Percentiles rank a stretch among this genome's conserved stretches.
Conservation (phyloP, 2,329 filamentous ascomycete genomes). For the Ramularia collo-cygni region DNA sequence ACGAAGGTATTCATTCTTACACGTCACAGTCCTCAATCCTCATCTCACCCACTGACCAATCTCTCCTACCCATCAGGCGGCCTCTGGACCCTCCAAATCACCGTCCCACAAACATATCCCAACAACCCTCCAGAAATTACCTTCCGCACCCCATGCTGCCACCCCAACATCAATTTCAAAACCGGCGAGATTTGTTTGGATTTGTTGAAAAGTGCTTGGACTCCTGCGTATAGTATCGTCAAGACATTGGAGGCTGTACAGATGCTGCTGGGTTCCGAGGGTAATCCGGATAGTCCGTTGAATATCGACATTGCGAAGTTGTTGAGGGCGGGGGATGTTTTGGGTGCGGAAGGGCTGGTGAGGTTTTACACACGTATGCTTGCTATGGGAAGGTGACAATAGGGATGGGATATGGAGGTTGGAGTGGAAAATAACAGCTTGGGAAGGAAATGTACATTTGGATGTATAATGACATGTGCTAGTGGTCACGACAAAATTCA, state of each 20-base stretch:
- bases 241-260: constrained; percentile 67
- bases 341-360: constrained; percentile 64
- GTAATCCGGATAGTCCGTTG: constrained; percentile 64
- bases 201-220: constrained; percentile 70
- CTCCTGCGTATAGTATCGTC: constrained; percentile 74
- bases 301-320: constrained; percentile 73
- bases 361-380: constrained; percentile 61
- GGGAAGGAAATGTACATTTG: too few relatives aligned
- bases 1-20: constrained; percentile 46
- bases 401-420: not conserved
- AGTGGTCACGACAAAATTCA: too few relatives aligned
- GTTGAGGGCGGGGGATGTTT: constrained; percentile 58
- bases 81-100: constrained; percentile 74
- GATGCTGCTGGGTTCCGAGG: constrained; percentile 57
- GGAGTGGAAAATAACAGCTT: too few relatives aligned
- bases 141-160: constrained; percentile 79
- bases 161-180: constrained; percentile 68
- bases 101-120: constrained; percentile 72
- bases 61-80: constrained; percentile 47
- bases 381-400: constrained; percentile 16
- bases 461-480: too few relatives aligned
- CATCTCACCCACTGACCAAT: not conserved
- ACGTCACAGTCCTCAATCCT: not conserved
- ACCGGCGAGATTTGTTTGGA: constrained; percentile 94
- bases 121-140: constrained; percentile 66